Percentiles rank a stretch among this genome's conserved stretches.
These are phyloP conservation scores for Brassica carinata DNA, from an alignment of 345 rosid species.

Conservation along the genomic window DNA sequence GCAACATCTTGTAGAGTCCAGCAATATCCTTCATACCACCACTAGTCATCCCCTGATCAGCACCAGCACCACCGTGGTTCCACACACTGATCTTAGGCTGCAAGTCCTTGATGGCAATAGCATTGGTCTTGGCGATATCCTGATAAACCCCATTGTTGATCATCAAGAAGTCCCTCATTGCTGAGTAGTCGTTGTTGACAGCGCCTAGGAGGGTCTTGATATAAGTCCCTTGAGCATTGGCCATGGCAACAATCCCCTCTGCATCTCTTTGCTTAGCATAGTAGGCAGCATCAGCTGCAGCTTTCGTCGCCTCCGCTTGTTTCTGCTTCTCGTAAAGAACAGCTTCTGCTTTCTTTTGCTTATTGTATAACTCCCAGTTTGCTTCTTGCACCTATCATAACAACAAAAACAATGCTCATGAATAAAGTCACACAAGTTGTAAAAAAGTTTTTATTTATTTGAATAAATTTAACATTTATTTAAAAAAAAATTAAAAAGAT, in stretches of 20 bases:
- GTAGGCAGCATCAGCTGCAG: slow-evolving; percentile 55
- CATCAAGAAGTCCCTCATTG: slow-evolving; percentile 67
- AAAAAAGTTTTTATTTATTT: too few relatives aligned
- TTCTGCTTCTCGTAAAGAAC: slow-evolving; percentile 54
- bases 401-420: too few relatives aligned
- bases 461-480: too few relatives aligned
- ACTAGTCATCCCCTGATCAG: slow-evolving; percentile 28
- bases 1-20: too few relatives aligned
- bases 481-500: too few relatives aligned
- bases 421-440: too few relatives aligned
- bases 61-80: slow-evolving; percentile 36
- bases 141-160: slow-evolving; percentile 57
- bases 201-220: slow-evolving; percentile 53
- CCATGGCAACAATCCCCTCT: slow-evolving; percentile 58
- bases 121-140: slow-evolving; percentile 62
- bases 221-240: slow-evolving; percentile 62
- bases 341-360: slow-evolving; percentile 70
- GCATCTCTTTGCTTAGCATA: slow-evolving; percentile 65
- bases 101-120: slow-evolving; percentile 55
- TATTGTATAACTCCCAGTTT: slow-evolving; percentile 62
- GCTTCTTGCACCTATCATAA: slow-evolving; percentile 50
- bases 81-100: slow-evolving; percentile 75
- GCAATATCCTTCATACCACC: slow-evolving; percentile 40
- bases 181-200: slow-evolving; percentile 57
- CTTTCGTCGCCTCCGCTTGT: slow-evolving; percentile 64